These are phyloP conservation scores for Fusarium annulatum DNA, from an alignment of 2,329 filamentous ascomycete species.

Conservation along the genomic window DNA sequence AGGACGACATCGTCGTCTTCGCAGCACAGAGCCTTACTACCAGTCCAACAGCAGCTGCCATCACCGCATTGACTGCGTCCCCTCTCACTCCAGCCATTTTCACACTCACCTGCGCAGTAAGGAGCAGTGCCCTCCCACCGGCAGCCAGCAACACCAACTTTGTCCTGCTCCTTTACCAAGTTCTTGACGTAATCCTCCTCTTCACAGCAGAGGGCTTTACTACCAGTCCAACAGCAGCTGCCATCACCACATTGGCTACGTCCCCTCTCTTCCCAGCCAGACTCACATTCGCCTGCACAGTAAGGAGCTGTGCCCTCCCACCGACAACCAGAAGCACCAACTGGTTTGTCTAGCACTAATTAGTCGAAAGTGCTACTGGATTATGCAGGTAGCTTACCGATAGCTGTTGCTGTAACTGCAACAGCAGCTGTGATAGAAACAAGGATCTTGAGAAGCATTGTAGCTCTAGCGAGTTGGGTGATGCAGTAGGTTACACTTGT, in stretches of 20 bases:
- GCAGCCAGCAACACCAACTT: neutral
- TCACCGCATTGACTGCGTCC: neutral
- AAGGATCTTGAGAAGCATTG: neutral
- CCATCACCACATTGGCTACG: neutral
- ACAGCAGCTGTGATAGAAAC: neutral
- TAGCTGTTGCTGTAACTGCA: neutral
- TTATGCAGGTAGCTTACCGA: neutral
- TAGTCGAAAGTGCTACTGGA: neutral
- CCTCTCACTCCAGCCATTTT: neutral
- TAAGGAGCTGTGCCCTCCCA: neutral
- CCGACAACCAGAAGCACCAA: neutral
- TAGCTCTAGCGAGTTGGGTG: neutral
- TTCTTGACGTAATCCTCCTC: neutral
- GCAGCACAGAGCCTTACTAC: neutral
- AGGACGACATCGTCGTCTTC: accelerated
- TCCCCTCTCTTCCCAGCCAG: neutral
- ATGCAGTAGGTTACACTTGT: neutral
- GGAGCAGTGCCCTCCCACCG: neutral
- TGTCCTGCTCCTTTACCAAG: too few relatives aligned
- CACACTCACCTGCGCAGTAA: neutral
- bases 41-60: neutral
- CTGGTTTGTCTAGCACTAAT: neutral
- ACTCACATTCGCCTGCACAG: accelerated
- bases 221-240: neutral
- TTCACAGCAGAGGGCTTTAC: neutral